phyloP scores from a whole-genome alignment of 163 green algal species.

The Chlamydomonas reinhardtii region DNA sequence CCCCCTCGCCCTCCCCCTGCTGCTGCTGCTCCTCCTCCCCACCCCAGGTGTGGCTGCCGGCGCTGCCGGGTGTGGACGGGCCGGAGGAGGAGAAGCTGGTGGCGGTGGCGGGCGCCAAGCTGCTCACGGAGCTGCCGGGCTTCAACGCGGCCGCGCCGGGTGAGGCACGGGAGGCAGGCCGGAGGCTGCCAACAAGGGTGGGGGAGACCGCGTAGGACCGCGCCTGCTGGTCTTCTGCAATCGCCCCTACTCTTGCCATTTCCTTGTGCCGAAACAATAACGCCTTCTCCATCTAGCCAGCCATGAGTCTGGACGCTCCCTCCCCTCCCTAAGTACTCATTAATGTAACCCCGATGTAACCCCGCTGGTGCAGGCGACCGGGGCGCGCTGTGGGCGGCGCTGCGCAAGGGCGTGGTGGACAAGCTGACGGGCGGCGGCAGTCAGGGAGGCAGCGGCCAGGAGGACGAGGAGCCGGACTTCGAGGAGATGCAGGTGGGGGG shows the following conservation, averaged over 20 bases:
- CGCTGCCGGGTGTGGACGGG: conserved; percentile 57
- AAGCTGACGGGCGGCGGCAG: conserved; percentile 53
- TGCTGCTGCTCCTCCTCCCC: background rate
- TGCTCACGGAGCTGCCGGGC: conserved; percentile 66
- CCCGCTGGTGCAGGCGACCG: too few relatives aligned
- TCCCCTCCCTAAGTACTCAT: too few relatives aligned
- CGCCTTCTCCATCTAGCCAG: too few relatives aligned
- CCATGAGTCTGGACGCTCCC: too few relatives aligned
- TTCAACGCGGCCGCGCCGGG: conserved; percentile 24
- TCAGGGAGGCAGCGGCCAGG: background rate
- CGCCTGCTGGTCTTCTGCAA: too few relatives aligned
- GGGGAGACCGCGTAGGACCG: too few relatives aligned
- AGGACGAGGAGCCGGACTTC: conserved; percentile 45
- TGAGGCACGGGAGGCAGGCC: too few relatives aligned
- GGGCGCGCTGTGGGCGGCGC: conserved; percentile 55
- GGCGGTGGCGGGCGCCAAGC: conserved; percentile 72
- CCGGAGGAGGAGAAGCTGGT: conserved; percentile 75
- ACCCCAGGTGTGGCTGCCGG: conserved; percentile 72
- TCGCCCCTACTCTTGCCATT: too few relatives aligned
- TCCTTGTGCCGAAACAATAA: too few relatives aligned
- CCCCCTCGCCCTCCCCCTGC: background rate
- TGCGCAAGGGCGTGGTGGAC: conserved; percentile 60
- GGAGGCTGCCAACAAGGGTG: too few relatives aligned
- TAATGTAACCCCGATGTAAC: too few relatives aligned
- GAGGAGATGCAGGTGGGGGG: conserved; percentile 45